Evolutionary conservation across 2,329 filamentous ascomycete species (phyloP).

Genomic region (Ceratocystis colombiana): DNA sequence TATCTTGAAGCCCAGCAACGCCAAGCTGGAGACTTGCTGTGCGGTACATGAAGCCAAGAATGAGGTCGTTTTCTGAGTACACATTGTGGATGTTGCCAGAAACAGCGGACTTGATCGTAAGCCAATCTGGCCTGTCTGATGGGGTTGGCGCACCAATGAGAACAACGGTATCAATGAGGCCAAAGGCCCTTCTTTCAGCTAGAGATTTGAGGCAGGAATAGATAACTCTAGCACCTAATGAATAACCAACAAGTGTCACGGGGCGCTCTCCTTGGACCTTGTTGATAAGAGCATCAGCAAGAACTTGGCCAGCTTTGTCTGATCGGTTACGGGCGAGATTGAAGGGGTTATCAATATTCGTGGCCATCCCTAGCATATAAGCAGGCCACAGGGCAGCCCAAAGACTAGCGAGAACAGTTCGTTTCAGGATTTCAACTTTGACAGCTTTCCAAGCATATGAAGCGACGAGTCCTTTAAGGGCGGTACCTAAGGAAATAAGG

Average conservation of each 20-base stretch:
- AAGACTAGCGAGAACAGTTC: slow-evolving; percentile 58
- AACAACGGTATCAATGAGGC: slow-evolving; percentile 71
- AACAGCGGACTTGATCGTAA: slow-evolving; percentile 64
- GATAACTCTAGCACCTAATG: slow-evolving; percentile 69
- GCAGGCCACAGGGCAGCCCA: slow-evolving; percentile 62
- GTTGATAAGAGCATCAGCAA: slow-evolving; percentile 75
- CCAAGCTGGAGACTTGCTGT: slow-evolving; percentile 73
- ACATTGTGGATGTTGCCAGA: slow-evolving; percentile 78
- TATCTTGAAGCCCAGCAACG: slow-evolving; percentile 69
- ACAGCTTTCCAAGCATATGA: slow-evolving; percentile 66
- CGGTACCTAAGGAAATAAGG: slow-evolving; percentile 63
- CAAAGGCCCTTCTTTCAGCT: slow-evolving; percentile 69
- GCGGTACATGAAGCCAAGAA: slow-evolving; percentile 79
- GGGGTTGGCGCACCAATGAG: slow-evolving; percentile 74
- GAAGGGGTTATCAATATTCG: slow-evolving; percentile 72
- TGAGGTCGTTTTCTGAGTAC: slow-evolving; percentile 76
- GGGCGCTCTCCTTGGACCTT: slow-evolving; percentile 72
- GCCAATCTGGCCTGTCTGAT: slow-evolving; percentile 62
- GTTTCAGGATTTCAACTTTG: slow-evolving; percentile 63
- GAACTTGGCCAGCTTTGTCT: slow-evolving; percentile 67
- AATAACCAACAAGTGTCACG: slow-evolving; percentile 72
- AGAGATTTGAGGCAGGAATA: slow-evolving; percentile 70
- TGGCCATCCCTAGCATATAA: slow-evolving; percentile 54
- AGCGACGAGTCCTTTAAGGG: slow-evolving; percentile 59
- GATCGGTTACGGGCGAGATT: slow-evolving; percentile 64